These are phyloP conservation scores for Anisodus tanguticus DNA, from an alignment of 257 asterid species.

Conservation along the genomic window DNA sequence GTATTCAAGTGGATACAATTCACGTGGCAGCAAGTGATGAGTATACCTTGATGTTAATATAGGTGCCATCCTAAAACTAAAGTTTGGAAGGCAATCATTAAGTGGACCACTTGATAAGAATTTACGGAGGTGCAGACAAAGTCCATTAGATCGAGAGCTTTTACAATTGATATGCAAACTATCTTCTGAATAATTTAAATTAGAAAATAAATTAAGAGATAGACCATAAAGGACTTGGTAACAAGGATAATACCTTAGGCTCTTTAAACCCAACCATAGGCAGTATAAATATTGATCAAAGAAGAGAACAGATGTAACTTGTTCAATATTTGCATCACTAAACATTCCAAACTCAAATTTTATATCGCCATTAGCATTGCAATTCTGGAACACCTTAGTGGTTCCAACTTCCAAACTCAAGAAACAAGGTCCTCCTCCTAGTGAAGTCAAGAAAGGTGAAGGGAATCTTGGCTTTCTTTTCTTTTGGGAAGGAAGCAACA, in stretches of 20 bases:
- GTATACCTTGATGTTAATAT: no score
- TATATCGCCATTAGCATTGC: conserved; percentile 42
- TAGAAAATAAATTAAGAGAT: neutral
- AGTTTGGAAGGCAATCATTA: no score
- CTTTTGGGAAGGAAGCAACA: no score
- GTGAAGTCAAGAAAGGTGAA: no score
- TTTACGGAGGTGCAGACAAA: neutral
- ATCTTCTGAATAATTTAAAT: neutral
- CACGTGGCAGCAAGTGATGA: no score
- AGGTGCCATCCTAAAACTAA: no score
- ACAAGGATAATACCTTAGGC: conserved; percentile 55
- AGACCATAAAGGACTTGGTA: neutral
- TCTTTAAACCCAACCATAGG: conserved; percentile 85
- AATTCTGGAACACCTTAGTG: conserved; percentile 52
- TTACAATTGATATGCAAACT: neutral
- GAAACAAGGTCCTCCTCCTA: no score
- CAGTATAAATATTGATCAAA: conserved; percentile 71
- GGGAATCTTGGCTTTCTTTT: no score
- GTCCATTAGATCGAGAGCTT: conserved; percentile 5
- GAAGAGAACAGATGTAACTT: conserved; percentile 57
- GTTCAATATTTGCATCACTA: conserved; percentile 57
- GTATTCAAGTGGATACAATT: no score
- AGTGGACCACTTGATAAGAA: neutral
- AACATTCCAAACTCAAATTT: conserved; percentile 69
- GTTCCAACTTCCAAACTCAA: neutral